Evolutionary conservation across 2,329 filamentous ascomycete species (phyloP).

Genomic region (Salinomyces thailandicus): DNA sequence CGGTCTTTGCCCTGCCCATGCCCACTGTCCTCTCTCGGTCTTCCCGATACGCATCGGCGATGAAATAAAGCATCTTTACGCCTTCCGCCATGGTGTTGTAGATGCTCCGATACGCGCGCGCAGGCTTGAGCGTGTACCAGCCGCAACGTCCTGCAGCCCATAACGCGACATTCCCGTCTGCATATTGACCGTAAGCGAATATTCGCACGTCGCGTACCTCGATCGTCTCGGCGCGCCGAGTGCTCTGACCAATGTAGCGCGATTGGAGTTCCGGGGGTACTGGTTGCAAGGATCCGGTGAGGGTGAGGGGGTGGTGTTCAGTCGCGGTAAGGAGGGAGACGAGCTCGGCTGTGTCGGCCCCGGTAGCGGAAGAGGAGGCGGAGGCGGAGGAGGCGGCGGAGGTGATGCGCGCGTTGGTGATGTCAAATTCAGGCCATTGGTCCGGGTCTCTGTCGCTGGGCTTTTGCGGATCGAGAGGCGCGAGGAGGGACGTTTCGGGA

Average conservation of each 20-base stretch:
- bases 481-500: slow-evolving; percentile 29
- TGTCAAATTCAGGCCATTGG: slow-evolving; percentile 52
- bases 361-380: no score
- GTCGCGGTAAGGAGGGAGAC: slow-evolving; percentile 53
- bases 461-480: slow-evolving; percentile 31
- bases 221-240: slow-evolving; percentile 23
- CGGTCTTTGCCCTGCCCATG: slow-evolving; percentile 28
- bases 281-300: slow-evolving; percentile 48
- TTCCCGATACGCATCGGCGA: slow-evolving; percentile 46
- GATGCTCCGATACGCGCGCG: slow-evolving; percentile 45
- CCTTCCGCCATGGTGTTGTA: slow-evolving; percentile 53
- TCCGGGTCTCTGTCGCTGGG: slow-evolving; percentile 31
- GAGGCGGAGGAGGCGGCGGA: slow-evolving; percentile 26
- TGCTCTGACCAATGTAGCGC: not conserved
- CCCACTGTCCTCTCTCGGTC: no score
- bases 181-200: slow-evolving; percentile 42
- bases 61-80: slow-evolving; percentile 52
- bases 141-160: slow-evolving; percentile 57
- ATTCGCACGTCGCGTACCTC: slow-evolving; percentile 44
- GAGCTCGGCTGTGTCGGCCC: slow-evolving; percentile 27
- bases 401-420: slow-evolving; percentile 49
- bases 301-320: slow-evolving; percentile 48
- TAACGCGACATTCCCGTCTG: slow-evolving; percentile 47
- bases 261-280: slow-evolving; percentile 4
- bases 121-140: slow-evolving; percentile 58